Evolutionary conservation across 148 eudicot genomes (phyloP).

Genomic region (Polygonum aviculare): DNA sequence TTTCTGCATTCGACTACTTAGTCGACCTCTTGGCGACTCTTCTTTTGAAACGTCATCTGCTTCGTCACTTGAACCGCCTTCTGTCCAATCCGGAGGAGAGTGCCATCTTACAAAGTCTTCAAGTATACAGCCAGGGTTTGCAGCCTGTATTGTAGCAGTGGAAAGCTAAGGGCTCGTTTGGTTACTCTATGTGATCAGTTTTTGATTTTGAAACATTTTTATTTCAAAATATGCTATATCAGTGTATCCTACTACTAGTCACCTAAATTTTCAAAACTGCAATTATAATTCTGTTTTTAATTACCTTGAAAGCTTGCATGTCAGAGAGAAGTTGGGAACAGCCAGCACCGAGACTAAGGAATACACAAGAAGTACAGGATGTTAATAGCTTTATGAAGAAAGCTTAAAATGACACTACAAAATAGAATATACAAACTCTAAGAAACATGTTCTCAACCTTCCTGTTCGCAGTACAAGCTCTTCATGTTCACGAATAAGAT

Average conservation of each 20-base stretch:
- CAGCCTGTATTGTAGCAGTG: constrained; percentile 48
- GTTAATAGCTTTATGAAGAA: not conserved
- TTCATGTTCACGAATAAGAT: constrained; percentile 83
- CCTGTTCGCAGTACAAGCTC: constrained; percentile 92
- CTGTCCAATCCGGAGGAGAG: constrained; percentile 97
- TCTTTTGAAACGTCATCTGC: constrained; percentile 26
- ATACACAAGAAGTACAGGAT: not conserved
- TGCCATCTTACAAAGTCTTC: constrained; percentile 99
- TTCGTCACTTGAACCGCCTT: constrained; percentile 32
- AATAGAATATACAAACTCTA: no score
- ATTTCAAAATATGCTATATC: no score
- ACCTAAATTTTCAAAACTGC: no score
- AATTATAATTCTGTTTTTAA: not conserved
- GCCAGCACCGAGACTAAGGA: constrained; percentile 88
- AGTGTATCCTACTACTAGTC: no score
- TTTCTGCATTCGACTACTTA: constrained; percentile 87
- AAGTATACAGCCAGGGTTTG: constrained; percentile 95
- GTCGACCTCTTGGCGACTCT: constrained; percentile 64
- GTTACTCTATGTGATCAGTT: no score
- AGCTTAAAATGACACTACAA: no score
- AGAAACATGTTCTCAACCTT: constrained; percentile 32
- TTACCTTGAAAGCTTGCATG: constrained; percentile 98
- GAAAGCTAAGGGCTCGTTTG: not conserved
- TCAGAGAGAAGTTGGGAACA: constrained; percentile 97
- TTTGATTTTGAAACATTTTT: no score